Conservation (phyloP, 2,329 filamentous ascomycete genomes). For the Thielaviopsis cerberus region DNA sequence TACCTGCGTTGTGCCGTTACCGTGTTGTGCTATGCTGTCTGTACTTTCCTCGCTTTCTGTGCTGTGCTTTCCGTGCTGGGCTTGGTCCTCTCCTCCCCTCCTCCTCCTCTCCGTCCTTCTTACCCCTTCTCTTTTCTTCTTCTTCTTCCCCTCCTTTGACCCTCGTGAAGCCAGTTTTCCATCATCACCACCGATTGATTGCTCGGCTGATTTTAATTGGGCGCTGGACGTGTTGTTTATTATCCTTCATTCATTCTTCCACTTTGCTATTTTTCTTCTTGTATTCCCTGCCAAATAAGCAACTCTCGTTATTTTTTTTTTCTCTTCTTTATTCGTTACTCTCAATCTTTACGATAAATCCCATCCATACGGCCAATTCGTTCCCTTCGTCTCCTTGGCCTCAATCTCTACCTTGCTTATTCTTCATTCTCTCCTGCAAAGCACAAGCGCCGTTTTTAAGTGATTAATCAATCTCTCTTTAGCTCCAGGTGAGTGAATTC, state of each 20-base stretch:
- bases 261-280: not conserved
- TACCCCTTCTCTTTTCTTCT: too few relatives aligned
- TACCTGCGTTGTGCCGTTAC: not conserved
- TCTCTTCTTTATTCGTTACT: not conserved
- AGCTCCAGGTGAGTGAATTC: not conserved
- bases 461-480: not conserved
- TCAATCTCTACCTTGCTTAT: not conserved
- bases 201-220: not conserved
- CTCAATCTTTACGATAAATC: not conserved
- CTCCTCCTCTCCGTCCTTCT: too few relatives aligned
- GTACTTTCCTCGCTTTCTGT: too few relatives aligned
- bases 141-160: not conserved
- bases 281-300: not conserved
- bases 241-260: slow-evolving; percentile 2
- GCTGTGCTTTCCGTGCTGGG: too few relatives aligned
- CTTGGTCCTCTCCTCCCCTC: not conserved
- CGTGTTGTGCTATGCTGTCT: too few relatives aligned
- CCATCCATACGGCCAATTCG: too few relatives aligned
- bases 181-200: not conserved
- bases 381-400: not conserved
- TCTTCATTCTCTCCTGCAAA: not conserved
- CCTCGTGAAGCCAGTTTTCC: not conserved
- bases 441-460: not conserved
- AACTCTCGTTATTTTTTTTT: not conserved
- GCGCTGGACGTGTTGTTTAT: slow-evolving; percentile 8